These are phyloP conservation scores for Acanthamoeba quina DNA, from an alignment of 208 protist genomes.

Conservation along the genomic window DNA sequence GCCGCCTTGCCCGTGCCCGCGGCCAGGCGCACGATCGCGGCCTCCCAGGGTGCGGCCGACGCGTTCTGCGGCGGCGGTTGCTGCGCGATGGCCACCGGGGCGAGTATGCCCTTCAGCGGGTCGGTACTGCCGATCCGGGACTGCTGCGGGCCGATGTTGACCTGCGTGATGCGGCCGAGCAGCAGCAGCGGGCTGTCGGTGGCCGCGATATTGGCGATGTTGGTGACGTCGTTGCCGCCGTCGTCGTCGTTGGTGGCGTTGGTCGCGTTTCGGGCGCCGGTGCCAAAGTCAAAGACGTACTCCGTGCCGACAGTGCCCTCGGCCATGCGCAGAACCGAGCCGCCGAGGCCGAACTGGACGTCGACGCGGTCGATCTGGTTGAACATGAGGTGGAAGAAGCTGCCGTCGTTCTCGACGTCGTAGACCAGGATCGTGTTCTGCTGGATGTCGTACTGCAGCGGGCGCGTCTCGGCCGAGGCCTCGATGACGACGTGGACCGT, in stretches of 20 bases:
- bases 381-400: conserved; percentile 72
- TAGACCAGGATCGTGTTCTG: conserved; percentile 55
- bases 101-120: conserved; percentile 20
- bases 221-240: neutral
- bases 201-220: conserved; percentile 6
- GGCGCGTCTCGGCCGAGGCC: conserved; percentile 28
- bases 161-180: neutral
- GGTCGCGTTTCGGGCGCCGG: neutral
- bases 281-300: conserved; percentile 41
- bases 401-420: neutral
- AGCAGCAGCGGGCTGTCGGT: conserved; percentile 34
- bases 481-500: conserved; percentile 17
- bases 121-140: neutral
- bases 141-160: conserved; percentile 14
- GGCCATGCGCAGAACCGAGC: conserved; percentile 17
- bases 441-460: conserved; percentile 64
- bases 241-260: neutral
- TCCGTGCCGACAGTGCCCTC: conserved; percentile 46
- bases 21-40: neutral
- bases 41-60: too few species aligned
- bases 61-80: neutral
- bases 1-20: neutral
- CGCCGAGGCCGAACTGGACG: conserved; percentile 50
- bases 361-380: conserved; percentile 8
- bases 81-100: conserved; percentile 45